phyloP scores from a whole-genome alignment of 1,139 yeast genomes.

The Kodamaea suecica region DNA sequence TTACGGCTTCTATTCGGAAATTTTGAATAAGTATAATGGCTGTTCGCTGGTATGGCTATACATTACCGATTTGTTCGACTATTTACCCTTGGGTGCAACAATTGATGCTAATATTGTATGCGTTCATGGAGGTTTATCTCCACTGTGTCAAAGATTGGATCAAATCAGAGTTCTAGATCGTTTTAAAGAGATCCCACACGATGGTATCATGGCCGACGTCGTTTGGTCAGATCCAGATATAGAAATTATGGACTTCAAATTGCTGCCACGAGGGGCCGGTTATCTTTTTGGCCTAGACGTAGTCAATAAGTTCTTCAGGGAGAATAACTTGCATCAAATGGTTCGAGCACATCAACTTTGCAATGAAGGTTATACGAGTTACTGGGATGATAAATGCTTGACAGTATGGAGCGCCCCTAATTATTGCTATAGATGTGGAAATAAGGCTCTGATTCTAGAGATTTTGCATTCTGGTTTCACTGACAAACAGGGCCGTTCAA shows the following conservation, averaged over 20 bases:
- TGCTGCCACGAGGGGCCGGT: constrained; percentile 96
- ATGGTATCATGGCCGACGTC: constrained; percentile 98
- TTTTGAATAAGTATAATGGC: constrained; percentile 81
- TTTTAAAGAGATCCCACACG: constrained; percentile 93
- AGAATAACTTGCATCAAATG: constrained; percentile 77
- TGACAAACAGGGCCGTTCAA: constrained; percentile 32
- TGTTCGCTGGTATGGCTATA: constrained; percentile 78
- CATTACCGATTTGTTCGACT: constrained; percentile 92
- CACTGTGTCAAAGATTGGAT: constrained; percentile 89
- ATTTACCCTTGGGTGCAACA: constrained; percentile 85
- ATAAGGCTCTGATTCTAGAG: constrained; percentile 90
- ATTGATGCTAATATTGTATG: constrained; percentile 91
- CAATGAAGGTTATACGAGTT: constrained; percentile 90
- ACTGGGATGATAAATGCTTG: constrained; percentile 85
- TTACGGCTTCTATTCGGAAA: constrained; percentile 94
- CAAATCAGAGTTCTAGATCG: constrained; percentile 88
- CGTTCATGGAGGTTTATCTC: constrained; percentile 94
- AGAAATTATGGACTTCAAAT: constrained; percentile 74
- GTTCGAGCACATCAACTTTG: constrained; percentile 95
- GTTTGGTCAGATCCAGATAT: constrained; percentile 99
- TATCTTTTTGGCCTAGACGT: constrained; percentile 92
- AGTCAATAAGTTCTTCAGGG: constrained; percentile 77
- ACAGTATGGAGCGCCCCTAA: constrained; percentile 99
- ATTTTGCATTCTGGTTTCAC: constrained; percentile 36
- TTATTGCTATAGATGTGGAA: constrained; percentile 95